Conservation (phyloP, 1,284 basidiomycete species). For the Trichosporon sp. region DNA sequence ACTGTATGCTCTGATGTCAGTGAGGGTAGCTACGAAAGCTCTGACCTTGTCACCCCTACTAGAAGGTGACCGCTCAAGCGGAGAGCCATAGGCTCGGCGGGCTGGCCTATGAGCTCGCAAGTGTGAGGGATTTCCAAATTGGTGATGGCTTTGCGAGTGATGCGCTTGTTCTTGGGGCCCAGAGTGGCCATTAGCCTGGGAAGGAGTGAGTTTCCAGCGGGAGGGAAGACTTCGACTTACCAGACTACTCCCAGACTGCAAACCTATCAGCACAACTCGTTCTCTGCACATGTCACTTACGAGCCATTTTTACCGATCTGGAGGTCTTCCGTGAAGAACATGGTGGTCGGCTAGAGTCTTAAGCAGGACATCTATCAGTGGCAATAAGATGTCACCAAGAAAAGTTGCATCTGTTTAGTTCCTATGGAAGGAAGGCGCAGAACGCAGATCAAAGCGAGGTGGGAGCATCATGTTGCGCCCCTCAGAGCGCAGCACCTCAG, state of each 20-base stretch:
- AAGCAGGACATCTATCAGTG: no score
- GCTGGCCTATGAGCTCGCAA: conserved; percentile 71
- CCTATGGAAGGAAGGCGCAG: not conserved
- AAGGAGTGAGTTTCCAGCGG: not conserved
- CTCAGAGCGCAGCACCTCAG: not conserved
- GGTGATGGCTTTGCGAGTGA: conserved; percentile 71
- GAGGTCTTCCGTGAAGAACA: conserved; percentile 44
- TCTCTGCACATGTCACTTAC: conserved; percentile 27
- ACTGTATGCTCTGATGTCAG: conserved; percentile 28
- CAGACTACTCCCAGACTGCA: conserved; percentile 42
- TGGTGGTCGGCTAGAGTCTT: no score
- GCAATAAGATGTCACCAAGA: not conserved
- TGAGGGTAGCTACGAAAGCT: not conserved
- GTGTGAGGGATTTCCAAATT: conserved; percentile 72
- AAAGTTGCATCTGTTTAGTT: not conserved
- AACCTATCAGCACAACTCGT: not conserved
- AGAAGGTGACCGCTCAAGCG: conserved; percentile 78
- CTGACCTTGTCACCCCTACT: conserved; percentile 77
- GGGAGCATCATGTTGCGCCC: not conserved
- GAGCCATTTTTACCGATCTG: conserved; percentile 39
- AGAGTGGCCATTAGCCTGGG: conserved; percentile 79
- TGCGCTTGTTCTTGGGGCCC: conserved; percentile 73
- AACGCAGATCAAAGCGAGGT: not conserved
- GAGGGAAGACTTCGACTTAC: conserved; percentile 20
- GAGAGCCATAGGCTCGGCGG: conserved; percentile 76